Evolutionary conservation across 306 rosid genomes (phyloP).

Genomic region (Begonia masoniana): DNA sequence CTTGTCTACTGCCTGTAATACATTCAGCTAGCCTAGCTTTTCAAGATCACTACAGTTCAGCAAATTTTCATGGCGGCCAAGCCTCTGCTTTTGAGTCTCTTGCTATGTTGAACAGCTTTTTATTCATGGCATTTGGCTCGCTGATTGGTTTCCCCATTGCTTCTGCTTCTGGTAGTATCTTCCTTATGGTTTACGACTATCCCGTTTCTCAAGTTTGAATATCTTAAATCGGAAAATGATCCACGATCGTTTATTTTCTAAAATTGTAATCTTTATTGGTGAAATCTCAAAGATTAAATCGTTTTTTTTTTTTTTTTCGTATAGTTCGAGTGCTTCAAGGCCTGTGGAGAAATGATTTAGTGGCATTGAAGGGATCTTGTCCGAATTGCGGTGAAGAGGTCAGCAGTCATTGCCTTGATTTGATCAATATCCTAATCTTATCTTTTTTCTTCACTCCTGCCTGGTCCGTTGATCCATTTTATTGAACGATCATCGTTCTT

Average conservation of each 20-base stretch:
- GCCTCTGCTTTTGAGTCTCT: conserved; percentile 28
- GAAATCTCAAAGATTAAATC: too few species aligned
- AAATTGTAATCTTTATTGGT: too few species aligned
- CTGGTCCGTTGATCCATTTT: too few species aligned
- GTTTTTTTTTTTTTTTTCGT: too few species aligned
- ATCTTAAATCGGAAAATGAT: too few species aligned
- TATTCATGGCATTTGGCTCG: conserved; percentile 46
- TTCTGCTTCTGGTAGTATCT: conserved; percentile 58
- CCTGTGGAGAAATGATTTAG: conserved; percentile 72
- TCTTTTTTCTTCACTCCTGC: too few species aligned
- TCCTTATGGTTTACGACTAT: not conserved
- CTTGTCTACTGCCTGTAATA: conserved; percentile 47
- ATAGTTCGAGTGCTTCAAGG: conserved; percentile 76
- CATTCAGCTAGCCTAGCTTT: conserved; percentile 42
- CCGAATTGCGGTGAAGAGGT: conserved; percentile 97
- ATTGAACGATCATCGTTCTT: too few species aligned
- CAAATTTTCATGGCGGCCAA: conserved; percentile 31
- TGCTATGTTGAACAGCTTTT: conserved; percentile 30
- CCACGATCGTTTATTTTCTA: too few species aligned
- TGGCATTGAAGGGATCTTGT: conserved; percentile 74
- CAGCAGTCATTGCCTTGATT: conserved; percentile 1
- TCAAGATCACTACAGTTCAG: conserved; percentile 37
- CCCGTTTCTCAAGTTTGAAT: too few species aligned
- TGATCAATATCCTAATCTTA: too few species aligned
- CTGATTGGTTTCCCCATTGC: conserved; percentile 62